Evolutionary conservation across 768 basidiomycete genomes (phyloP).

Genomic region (Psilocybe subaeruginosa): DNA sequence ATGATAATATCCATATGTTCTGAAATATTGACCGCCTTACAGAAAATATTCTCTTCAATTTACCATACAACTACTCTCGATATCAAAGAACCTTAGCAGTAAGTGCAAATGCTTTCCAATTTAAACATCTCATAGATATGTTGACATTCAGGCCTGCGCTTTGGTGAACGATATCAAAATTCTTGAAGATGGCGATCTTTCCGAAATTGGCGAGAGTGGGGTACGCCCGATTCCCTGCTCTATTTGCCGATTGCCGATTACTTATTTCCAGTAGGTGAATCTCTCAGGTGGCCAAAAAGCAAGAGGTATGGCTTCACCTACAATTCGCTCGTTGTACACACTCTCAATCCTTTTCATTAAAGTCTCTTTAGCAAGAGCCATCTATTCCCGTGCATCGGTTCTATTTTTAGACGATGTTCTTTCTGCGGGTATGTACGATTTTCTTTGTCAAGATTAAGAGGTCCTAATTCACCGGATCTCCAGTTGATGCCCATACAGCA

Average conservation of each 20-base stretch:
- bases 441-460: neutral
- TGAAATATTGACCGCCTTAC: constrained; percentile 25
- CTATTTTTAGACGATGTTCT: constrained; percentile 8
- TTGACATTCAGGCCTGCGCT: constrained; percentile 50
- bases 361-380: neutral
- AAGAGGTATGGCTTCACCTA: constrained; percentile 44
- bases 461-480: neutral
- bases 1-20: constrained; percentile 68
- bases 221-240: constrained; percentile 38
- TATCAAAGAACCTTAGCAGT: constrained; percentile 80
- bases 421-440: constrained; percentile 1
- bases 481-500: constrained; percentile 92
- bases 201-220: constrained; percentile 86
- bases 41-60: constrained; percentile 75
- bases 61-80: constrained; percentile 70
- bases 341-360: neutral
- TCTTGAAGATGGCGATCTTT: constrained; percentile 84
- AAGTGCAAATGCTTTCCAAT: neutral
- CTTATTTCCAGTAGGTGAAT: constrained; percentile 38
- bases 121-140: neutral
- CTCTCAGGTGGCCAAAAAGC: constrained; percentile 68
- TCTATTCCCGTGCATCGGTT: constrained; percentile 4
- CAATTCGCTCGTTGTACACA: neutral
- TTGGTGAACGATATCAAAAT: constrained; percentile 76
- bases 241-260: neutral